A percentile compares a stretch with the other conserved stretches of the same genome.
Evolutionary conservation across 768 basidiomycete species (phyloP).

Genomic region (Suillus plorans): DNA sequence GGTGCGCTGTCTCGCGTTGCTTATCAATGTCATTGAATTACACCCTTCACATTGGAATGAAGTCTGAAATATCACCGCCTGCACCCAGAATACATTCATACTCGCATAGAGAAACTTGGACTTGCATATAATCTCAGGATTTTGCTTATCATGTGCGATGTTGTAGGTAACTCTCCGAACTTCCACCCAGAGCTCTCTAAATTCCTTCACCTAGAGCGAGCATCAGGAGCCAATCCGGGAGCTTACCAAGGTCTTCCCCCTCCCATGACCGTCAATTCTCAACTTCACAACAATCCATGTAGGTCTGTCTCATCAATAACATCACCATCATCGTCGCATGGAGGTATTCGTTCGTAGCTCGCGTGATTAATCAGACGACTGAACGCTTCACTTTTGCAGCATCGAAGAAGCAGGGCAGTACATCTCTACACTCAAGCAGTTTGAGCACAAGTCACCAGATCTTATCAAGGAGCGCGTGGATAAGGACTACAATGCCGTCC

Average conservation of each 20-base stretch:
- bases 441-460: constrained; percentile 90
- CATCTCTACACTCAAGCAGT: constrained; percentile 87
- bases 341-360: constrained; percentile 52
- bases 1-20: constrained; percentile 43
- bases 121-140: constrained; percentile 81
- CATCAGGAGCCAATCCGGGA: constrained; percentile 92
- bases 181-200: background rate
- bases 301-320: constrained; percentile 89
- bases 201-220: constrained; percentile 57
- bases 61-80: constrained; percentile 94
- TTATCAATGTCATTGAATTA: background rate
- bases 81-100: constrained; percentile 96
- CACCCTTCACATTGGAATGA: background rate
- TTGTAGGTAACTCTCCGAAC: constrained; percentile 54
- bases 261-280: constrained; percentile 8
- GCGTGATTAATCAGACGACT: constrained; percentile 5
- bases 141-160: constrained; percentile 86
- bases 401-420: constrained; percentile 92
- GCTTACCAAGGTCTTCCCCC: constrained; percentile 69
- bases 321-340: constrained; percentile 92
- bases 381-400: constrained; percentile 36
- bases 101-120: constrained; percentile 84
- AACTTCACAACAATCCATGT: constrained; percentile 4
- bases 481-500: constrained; percentile 79
- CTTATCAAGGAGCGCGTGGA: constrained; percentile 94